Evolutionary conservation across 2,329 filamentous ascomycete species (phyloP).

Genomic region (Clathrospora elynae): DNA sequence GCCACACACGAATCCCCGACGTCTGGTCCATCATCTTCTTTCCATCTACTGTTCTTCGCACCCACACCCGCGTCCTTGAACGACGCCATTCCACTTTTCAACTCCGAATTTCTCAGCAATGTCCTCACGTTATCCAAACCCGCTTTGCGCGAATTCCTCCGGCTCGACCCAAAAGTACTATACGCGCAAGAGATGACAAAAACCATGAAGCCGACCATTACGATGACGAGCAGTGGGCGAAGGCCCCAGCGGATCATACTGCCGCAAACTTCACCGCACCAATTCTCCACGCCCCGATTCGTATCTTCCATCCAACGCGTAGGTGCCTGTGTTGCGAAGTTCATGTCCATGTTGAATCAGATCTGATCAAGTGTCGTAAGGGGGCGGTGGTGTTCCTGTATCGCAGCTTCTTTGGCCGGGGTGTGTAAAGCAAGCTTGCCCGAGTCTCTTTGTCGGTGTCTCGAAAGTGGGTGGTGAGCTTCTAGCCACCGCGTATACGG

Average conservation of each 20-base stretch:
- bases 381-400: no score
- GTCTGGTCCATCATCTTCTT: slow-evolving; percentile 17
- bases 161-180: not conserved
- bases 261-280: not conserved
- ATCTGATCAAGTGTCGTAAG: no score
- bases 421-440: no score
- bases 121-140: not conserved
- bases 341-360: no score
- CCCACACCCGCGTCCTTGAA: slow-evolving; percentile 4
- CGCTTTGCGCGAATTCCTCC: not conserved
- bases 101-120: not conserved
- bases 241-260: not conserved
- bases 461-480: no score
- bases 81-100: not conserved
- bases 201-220: slow-evolving; percentile 1
- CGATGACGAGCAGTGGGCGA: not conserved
- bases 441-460: no score
- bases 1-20: slow-evolving; percentile 28
- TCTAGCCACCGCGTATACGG: slow-evolving; percentile 12
- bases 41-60: slow-evolving; percentile 2
- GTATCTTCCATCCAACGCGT: slow-evolving; percentile 1
- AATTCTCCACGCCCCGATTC: not conserved
- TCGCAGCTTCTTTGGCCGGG: no score
- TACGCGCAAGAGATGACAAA: not conserved
- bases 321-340: no score